These are phyloP conservation scores for Suhomyces bolitotheri DNA, from an alignment of 1,139 yeast species.

Conservation along the genomic window DNA sequence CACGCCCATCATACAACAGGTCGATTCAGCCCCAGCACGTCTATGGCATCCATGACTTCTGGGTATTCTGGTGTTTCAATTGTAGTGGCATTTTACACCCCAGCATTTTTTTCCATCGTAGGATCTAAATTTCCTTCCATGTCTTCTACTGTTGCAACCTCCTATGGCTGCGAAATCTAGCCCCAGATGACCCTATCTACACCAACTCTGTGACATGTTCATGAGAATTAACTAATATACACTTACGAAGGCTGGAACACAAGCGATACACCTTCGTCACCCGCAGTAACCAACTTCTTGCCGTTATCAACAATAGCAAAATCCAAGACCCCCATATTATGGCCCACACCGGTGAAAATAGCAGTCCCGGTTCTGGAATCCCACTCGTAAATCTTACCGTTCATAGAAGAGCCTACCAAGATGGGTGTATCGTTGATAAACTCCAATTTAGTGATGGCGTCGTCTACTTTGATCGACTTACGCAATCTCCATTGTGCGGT, in stretches of 20 bases:
- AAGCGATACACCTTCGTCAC: slow-evolving; percentile 93
- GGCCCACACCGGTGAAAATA: slow-evolving; percentile 81
- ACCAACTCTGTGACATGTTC: too few relatives aligned
- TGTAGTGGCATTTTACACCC: too few relatives aligned
- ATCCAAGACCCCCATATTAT: slow-evolving; percentile 90
- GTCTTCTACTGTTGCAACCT: too few relatives aligned
- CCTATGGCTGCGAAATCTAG: too few relatives aligned
- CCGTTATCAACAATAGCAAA: slow-evolving; percentile 67
- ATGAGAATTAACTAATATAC: too few relatives aligned
- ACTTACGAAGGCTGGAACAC: slow-evolving; percentile 46
- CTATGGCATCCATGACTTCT: too few relatives aligned
- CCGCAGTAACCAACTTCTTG: slow-evolving; percentile 81
- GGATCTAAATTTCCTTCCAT: too few relatives aligned
- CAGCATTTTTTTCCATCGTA: too few relatives aligned
- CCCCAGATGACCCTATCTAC: too few relatives aligned
- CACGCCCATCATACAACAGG: too few relatives aligned
- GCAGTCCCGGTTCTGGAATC: slow-evolving; percentile 84
- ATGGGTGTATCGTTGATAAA: slow-evolving; percentile 60
- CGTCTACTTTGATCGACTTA: slow-evolving; percentile 65
- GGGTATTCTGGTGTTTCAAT: too few relatives aligned
- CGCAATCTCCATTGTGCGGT: slow-evolving; percentile 85
- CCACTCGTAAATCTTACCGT: slow-evolving; percentile 84
- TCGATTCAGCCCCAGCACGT: too few relatives aligned
- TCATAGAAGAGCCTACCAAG: slow-evolving; percentile 74
- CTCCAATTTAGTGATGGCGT: slow-evolving; percentile 78